A percentile compares a stretch with the other conserved stretches of the same genome.
phyloP scores from a whole-genome alignment of 169 alveolate species.

The Cryptosporidium meleagridis region DNA sequence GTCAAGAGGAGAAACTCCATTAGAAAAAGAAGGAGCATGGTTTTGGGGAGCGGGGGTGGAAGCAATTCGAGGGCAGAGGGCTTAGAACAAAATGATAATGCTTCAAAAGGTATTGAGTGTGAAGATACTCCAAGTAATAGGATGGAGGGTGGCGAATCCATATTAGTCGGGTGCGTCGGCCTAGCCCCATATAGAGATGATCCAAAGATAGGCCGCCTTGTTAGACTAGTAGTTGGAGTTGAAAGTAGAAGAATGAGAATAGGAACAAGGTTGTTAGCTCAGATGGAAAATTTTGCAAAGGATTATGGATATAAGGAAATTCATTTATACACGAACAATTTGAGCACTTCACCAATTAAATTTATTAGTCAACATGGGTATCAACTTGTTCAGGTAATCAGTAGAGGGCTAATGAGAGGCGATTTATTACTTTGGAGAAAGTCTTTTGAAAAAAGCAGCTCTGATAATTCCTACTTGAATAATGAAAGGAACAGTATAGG shows the following conservation, averaged over 20 bases:
- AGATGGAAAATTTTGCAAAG: constrained; percentile 87
- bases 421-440: constrained; percentile 88
- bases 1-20: constrained; percentile 76
- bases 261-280: constrained; percentile 87
- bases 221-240: constrained; percentile 86
- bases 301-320: constrained; percentile 87
- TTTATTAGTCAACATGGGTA: constrained; percentile 88
- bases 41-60: constrained; percentile 10
- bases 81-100: constrained; percentile 14
- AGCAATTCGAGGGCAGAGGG: constrained; percentile 34
- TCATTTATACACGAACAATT: constrained; percentile 87
- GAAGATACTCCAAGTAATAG: constrained; percentile 28
- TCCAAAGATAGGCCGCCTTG: constrained; percentile 85
- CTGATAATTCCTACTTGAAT: constrained; percentile 45
- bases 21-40: constrained; percentile 77
- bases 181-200: constrained; percentile 85
- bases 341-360: constrained; percentile 86
- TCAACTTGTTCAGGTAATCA: constrained; percentile 85
- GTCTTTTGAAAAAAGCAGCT: constrained; percentile 75
- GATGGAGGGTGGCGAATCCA: constrained; percentile 65
- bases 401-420: constrained; percentile 91
- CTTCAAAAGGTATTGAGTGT: constrained; percentile 25
- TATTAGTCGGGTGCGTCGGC: constrained; percentile 88
- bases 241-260: constrained; percentile 89
- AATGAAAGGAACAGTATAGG: constrained; percentile 70